Percentiles rank a stretch among this genome's conserved stretches.
Conservation (phyloP, 371 early-diverging fungal species). For the Rhizopus stolonifer region DNA sequence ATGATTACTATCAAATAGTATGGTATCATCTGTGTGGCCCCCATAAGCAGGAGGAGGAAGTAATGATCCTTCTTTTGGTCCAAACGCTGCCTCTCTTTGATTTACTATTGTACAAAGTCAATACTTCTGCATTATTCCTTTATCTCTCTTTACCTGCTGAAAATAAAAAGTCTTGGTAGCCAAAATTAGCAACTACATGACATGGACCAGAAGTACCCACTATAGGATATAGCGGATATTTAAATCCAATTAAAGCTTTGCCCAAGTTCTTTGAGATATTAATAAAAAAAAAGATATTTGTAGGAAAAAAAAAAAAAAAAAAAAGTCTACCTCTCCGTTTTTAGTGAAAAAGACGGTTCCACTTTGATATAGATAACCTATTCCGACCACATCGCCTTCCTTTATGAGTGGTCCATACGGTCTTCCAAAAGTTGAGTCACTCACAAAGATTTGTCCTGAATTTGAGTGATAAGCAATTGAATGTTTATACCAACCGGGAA, state of each 20-base stretch:
- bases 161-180: conserved; percentile 37
- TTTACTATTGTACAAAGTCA: conserved; percentile 58
- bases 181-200: conserved; percentile 55
- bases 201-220: conserved; percentile 57
- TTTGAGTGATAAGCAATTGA: conserved; percentile 68
- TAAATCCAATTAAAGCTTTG: conserved; percentile 51
- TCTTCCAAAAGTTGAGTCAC: conserved; percentile 59
- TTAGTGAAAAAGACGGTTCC: conserved; percentile 73
- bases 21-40: conserved; percentile 42
- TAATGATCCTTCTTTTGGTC: conserved; percentile 57
- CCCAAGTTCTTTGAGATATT: conserved; percentile 32
- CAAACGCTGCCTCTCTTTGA: conserved; percentile 69
- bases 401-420: conserved; percentile 59
- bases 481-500: conserved; percentile 63
- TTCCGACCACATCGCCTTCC: conserved; percentile 73
- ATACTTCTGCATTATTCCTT: not conserved
- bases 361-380: conserved; percentile 64
- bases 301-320: not conserved
- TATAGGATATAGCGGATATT: conserved; percentile 50
- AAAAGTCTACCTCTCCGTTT: conserved; percentile 54
- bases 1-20: conserved; percentile 33
- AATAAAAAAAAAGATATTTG: not conserved
- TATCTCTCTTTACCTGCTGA: conserved; percentile 11
- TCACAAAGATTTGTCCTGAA: conserved; percentile 53
- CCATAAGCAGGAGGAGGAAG: conserved; percentile 60